phyloP scores from a whole-genome alignment of 768 basidiomycete genomes.

The Vishniacozyma victoriae region DNA sequence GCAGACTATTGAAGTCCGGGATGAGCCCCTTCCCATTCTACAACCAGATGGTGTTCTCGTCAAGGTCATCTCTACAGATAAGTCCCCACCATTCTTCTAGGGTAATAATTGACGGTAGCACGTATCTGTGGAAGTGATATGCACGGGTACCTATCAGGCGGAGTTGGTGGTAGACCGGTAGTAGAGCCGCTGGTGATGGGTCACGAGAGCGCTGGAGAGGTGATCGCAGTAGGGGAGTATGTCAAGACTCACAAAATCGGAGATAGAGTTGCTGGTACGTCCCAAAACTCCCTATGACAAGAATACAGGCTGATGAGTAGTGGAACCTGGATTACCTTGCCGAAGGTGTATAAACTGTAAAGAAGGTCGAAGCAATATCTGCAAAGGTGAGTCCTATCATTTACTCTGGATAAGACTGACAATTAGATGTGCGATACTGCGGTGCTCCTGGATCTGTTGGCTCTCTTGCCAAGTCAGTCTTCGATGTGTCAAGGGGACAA shows the following conservation, averaged over 20 bases:
- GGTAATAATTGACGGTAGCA: constrained; percentile 1
- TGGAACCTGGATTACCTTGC: constrained; percentile 42
- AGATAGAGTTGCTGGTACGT: constrained; percentile 34
- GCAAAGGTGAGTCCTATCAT: constrained; percentile 17
- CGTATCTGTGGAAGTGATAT: constrained; percentile 40
- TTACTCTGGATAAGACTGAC: neutral
- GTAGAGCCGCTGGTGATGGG: constrained; percentile 36
- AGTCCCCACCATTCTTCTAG: constrained; percentile 2
- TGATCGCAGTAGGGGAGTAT: constrained; percentile 36
- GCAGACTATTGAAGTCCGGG: constrained; percentile 22
- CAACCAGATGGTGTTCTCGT: constrained; percentile 40
- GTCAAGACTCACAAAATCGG: constrained; percentile 38
- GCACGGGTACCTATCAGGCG: constrained; percentile 33
- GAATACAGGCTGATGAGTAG: constrained; percentile 8
- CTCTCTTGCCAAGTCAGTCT: constrained; percentile 25
- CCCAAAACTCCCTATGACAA: neutral
- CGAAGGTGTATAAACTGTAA: constrained; percentile 39
- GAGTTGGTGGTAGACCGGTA: constrained; percentile 39
- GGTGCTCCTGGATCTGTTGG: constrained; percentile 41
- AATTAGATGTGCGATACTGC: constrained; percentile 32
- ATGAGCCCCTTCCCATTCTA: constrained; percentile 29
- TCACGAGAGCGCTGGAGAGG: constrained; percentile 37
- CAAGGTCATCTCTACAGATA: constrained; percentile 38
- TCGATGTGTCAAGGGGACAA: neutral
- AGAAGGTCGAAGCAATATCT: constrained; percentile 33